Conservation (phyloP, 2,329 filamentous ascomycete genomes). For the Neobulgaria alba region DNA sequence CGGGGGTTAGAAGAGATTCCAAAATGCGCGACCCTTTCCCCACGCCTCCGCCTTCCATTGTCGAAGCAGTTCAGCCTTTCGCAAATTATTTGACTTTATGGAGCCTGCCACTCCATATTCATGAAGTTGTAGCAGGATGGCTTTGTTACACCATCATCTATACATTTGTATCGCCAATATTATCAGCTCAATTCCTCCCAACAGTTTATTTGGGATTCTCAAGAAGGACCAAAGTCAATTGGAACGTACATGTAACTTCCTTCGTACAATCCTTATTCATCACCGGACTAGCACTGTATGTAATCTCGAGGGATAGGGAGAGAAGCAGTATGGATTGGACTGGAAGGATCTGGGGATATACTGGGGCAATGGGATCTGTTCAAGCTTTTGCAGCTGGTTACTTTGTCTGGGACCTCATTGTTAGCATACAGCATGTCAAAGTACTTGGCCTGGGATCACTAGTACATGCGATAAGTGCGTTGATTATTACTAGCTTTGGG, state of each 20-base stretch:
- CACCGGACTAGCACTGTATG: conserved; percentile 1
- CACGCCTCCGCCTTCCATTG: conserved; percentile 47
- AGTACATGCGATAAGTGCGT: conserved; percentile 62
- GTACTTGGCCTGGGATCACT: conserved; percentile 51
- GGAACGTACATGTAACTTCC: conserved; percentile 2
- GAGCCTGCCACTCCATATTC: conserved; percentile 66
- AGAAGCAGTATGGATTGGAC: not conserved
- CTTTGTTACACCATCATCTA: conserved; percentile 62
- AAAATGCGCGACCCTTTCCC: conserved; percentile 66
- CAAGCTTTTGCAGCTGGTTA: conserved; percentile 69
- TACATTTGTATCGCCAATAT: conserved; percentile 54
- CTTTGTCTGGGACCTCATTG: conserved; percentile 69
- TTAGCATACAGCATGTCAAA: conserved; percentile 55
- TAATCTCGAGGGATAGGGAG: conserved; percentile 1
- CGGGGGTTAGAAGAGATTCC: no score
- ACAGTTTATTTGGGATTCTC: conserved; percentile 54
- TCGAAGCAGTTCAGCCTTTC: conserved; percentile 49
- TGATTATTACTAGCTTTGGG: conserved; percentile 59
- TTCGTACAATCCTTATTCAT: conserved; percentile 2
- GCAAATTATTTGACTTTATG: conserved; percentile 53
- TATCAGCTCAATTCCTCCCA: conserved; percentile 56
- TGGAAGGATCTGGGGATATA: conserved; percentile 58
- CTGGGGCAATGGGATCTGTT: conserved; percentile 56
- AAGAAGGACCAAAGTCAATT: conserved; percentile 30
- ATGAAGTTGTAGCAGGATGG: conserved; percentile 63